Base-by-base conservation (phyloP, 78 protist genomes). In the Neovahlkampfia damariscottae region DNA sequence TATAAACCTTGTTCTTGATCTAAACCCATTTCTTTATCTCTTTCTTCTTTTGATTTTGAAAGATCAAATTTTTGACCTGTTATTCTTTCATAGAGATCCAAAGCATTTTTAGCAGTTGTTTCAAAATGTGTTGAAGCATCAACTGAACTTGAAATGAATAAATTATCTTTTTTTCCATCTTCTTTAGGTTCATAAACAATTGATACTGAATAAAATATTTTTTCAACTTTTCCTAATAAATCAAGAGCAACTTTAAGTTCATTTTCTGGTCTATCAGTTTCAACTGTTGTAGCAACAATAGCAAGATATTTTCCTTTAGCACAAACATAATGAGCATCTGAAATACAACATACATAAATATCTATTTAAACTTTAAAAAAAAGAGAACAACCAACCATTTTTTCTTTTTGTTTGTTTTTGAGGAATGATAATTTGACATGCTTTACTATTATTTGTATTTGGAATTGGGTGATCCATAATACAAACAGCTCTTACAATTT, bases 381-480 rank as follows among this genome's bases (percentile, higher is more conserved):
- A n/a, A n/a, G n/a, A n/a, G n/a, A n/a, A n/a, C n/a, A n/a, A n/a
- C n/a, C n/a, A n/a, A n/a, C n/a, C n/a, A 30, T 62, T 41, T 75
- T 87, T 66, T 31, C 97, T 84, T 59, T 74, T 77, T 62, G 79
- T 71, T 82, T 95, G 92, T 58, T 82, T 82, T 58, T 79, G 91
- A 10, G 99, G 98, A 50, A 97, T 81, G 88, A 95, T 94, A 78
- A 97, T 85, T 86, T 94, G 96, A 41, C 69, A 19, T 9, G 94
- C 85, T 72, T 70, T 87, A 3, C 88, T 1, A 71, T 62, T 36
- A 84, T 78, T 40, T n/a, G 96, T 88, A 78, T 77, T 41, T 9
- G 91, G 82, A 71, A 96, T 78, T 30, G 99, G 95, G 40, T 89
- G 93, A 34, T 31, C 32, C 77, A 96, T 71, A 67, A 98, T 67